Evolutionary conservation across 495 filamentous ascomycete genomes (phyloP).

Genomic region (Penicillium parvum): DNA sequence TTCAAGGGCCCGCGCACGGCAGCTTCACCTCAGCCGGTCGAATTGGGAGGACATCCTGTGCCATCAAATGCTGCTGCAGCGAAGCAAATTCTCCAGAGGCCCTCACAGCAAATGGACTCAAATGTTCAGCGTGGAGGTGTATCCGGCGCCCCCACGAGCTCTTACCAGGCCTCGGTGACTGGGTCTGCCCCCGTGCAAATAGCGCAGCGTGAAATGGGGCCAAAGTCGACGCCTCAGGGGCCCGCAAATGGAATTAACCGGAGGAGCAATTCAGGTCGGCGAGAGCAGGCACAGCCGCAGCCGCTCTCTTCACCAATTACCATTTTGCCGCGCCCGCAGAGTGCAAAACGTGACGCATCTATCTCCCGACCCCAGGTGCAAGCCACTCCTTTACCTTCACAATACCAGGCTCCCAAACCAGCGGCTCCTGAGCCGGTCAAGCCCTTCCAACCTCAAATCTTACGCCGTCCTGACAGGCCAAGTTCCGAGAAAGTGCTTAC

Average conservation of each 20-base stretch:
- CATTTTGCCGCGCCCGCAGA: constrained; percentile 41
- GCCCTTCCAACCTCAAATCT: constrained; percentile 57
- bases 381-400: constrained; percentile 14
- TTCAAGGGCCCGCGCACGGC: constrained; percentile 27
- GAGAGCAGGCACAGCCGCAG: constrained; percentile 17
- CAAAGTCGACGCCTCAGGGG: constrained; percentile 23
- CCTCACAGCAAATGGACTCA: constrained; percentile 19
- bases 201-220: constrained; percentile 43
- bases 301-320: constrained; percentile 38
- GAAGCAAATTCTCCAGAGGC: constrained; percentile 39
- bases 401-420: constrained; percentile 10
- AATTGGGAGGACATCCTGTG: constrained; percentile 32
- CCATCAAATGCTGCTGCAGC: constrained; percentile 8
- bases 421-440: constrained; percentile 35
- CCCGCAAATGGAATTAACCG: constrained; percentile 19
- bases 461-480: no score
- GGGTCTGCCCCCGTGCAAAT: constrained; percentile 47
- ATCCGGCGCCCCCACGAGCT: constrained; percentile 12
- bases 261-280: constrained; percentile 18
- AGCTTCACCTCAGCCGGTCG: constrained; percentile 25
- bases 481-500: constrained; percentile 38
- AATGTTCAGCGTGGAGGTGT: constrained; percentile 10
- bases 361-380: constrained; percentile 13
- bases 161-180: constrained; percentile 39
- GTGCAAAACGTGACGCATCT: constrained; percentile 29